Evolutionary conservation across 129 eudicot genomes (phyloP), one percentile per base, ranked within the genome.

Genomic region (Apium graveolens): DNA sequence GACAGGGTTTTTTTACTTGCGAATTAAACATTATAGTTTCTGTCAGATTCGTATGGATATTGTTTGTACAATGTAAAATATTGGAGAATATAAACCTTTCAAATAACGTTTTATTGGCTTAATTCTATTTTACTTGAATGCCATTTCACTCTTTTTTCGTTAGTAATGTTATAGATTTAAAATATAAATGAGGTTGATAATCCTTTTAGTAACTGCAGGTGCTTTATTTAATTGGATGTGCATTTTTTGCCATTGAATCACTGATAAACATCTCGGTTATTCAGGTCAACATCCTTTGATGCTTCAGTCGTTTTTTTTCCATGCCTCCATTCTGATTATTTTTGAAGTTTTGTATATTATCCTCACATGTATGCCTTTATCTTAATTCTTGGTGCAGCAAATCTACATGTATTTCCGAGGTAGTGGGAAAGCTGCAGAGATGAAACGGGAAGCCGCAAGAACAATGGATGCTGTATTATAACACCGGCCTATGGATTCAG

Each of bases 381-480:
- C 24, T 66, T 66, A 66, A 66, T 32, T 29, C 9, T 29, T 26
- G 29, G 49, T 89, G 87, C 97, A 93, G 97, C 96, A 93, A 93
- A 97, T 93, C 78, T 93, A 91, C 84, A 86, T 83, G 85, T 90
- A 90, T 84, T 93, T 93, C 82, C 88, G 98, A 73, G 98, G 98
- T 31, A 93, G 96, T 78, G 98, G 97, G 20, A 93, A 90, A 84
- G 91, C 91, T 34, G 90, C 89, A 75, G 87, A 91, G 83, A 84
- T 93, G 97, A 91, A 80, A 89, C 85, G 84, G 2, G 90, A 93
- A 39, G 98, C 98, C 55, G 89, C 93, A 57, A 92, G 84, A 87
- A 78, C 81, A 87, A 84, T 81, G 90, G 82, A 91, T 76, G n/a
- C n/a, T n/a, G 91, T 92, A 57, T 66, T 91, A 27, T 91, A 78